Evolutionary conservation across 257 asterid genomes (phyloP).

Genomic region (Solanum appendiculatum): DNA sequence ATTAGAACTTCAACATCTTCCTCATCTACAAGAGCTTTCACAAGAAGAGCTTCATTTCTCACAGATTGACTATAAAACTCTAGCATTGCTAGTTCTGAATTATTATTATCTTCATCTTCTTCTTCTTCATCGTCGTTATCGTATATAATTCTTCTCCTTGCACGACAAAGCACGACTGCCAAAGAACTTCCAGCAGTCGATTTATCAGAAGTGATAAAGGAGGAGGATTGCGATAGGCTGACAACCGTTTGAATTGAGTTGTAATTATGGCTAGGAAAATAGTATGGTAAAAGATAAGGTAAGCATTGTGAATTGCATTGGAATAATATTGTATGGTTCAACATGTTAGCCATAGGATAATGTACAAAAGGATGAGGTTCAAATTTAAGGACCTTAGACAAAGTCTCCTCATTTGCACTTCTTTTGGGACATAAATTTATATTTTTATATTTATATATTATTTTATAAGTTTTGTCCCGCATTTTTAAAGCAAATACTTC

Average conservation of each 20-base stretch:
- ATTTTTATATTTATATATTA: too few relatives aligned
- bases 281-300: slow-evolving; percentile 12
- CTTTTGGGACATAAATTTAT: too few relatives aligned
- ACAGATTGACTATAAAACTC: slow-evolving; percentile 39
- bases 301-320: slow-evolving; percentile 10
- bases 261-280: neutral
- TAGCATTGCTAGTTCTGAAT: slow-evolving; percentile 44
- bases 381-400: too few relatives aligned
- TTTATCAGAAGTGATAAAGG: neutral
- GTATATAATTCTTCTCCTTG: slow-evolving; percentile 35
- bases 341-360: slow-evolving; percentile 7
- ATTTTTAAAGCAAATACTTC: too few relatives aligned
- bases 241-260: neutral
- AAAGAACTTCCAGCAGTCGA: neutral
- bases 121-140: slow-evolving; percentile 17
- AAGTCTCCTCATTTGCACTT: too few relatives aligned
- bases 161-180: neutral
- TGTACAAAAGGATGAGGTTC: neutral
- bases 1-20: slow-evolving; percentile 43
- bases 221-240: neutral
- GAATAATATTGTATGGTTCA: slow-evolving; percentile 19
- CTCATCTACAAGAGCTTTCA: slow-evolving; percentile 43
- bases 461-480: too few relatives aligned
- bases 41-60: slow-evolving; percentile 51
- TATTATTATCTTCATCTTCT: slow-evolving; percentile 33